phyloP scores from a whole-genome alignment of 2,329 filamentous ascomycete genomes.

The Penicillium concentricum region DNA sequence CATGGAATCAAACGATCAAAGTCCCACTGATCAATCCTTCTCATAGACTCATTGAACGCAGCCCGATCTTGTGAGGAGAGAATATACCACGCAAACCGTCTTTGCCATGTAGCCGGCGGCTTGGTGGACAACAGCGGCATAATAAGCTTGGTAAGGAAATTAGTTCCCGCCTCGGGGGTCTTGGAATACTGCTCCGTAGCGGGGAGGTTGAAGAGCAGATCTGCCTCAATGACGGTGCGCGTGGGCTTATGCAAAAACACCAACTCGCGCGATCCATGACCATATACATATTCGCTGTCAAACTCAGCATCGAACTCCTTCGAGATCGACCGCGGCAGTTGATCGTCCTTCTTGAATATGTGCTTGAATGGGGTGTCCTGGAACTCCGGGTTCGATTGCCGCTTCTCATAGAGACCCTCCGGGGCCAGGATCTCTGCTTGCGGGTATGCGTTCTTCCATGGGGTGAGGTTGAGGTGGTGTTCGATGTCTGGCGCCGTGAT shows the following conservation, averaged over 20 bases:
- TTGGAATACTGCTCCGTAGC: slow-evolving; percentile 77
- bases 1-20: slow-evolving; percentile 85
- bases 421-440: slow-evolving; percentile 77
- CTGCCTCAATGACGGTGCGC: slow-evolving; percentile 78
- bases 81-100: slow-evolving; percentile 79
- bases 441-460: slow-evolving; percentile 80
- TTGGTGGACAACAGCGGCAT: slow-evolving; percentile 55
- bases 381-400: slow-evolving; percentile 57
- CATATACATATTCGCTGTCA: slow-evolving; percentile 77
- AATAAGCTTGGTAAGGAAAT: slow-evolving; percentile 60
- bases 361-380: slow-evolving; percentile 64
- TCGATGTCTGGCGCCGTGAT: slow-evolving; percentile 85
- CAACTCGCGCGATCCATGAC: slow-evolving; percentile 80
- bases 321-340: slow-evolving; percentile 56
- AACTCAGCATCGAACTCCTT: slow-evolving; percentile 86
- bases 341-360: slow-evolving; percentile 62
- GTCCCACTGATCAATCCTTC: slow-evolving; percentile 73
- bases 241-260: slow-evolving; percentile 82
- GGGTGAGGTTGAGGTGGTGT: slow-evolving; percentile 89
- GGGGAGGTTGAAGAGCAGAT: slow-evolving; percentile 89
- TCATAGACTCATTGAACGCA: slow-evolving; percentile 69
- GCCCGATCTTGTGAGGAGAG: slow-evolving; percentile 60
- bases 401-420: slow-evolving; percentile 80
- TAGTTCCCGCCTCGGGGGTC: slow-evolving; percentile 54
- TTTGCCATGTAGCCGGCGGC: slow-evolving; percentile 69